Percentiles rank a stretch among this genome's conserved stretches.
Evolutionary conservation across 2,329 filamentous ascomycete genomes (phyloP).

Genomic region (Paraphaeosphaeria minitans): DNA sequence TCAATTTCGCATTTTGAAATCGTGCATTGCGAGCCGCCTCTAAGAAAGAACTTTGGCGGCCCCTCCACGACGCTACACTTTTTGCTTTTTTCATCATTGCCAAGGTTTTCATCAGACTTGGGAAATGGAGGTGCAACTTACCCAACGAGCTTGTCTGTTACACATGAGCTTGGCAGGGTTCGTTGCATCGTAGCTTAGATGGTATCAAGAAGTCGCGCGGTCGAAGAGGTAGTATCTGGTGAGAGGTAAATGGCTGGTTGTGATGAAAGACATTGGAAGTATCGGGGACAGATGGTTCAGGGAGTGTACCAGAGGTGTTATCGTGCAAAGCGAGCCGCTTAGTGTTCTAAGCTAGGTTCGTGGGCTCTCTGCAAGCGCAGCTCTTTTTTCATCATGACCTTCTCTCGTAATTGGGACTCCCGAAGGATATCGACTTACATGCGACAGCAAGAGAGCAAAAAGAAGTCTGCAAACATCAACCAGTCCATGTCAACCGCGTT

Average conservation of each 20-base stretch:
- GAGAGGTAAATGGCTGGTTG: neutral
- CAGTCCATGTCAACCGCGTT: conserved; percentile 3
- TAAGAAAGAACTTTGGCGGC: no score
- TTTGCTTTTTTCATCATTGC: no score
- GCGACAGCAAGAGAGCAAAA: no score
- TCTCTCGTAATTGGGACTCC: neutral
- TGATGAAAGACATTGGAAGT: neutral
- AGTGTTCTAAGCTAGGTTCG: neutral
- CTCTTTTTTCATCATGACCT: neutral
- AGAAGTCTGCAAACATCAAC: neutral
- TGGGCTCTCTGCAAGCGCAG: neutral
- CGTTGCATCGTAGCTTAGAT: no score
- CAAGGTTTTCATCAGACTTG: no score
- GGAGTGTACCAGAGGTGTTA: neutral
- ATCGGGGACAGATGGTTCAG: neutral
- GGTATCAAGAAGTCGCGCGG: no score
- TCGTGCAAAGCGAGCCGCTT: neutral
- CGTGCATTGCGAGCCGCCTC: no score
- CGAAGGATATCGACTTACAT: neutral
- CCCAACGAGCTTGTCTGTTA: neutral
- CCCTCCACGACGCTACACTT: no score
- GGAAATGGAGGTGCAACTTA: neutral
- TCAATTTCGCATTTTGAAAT: no score
- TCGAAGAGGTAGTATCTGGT: neutral
- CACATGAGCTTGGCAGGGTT: no score